Conservation (phyloP, 345 rosid species). For the Firmiana major region DNA sequence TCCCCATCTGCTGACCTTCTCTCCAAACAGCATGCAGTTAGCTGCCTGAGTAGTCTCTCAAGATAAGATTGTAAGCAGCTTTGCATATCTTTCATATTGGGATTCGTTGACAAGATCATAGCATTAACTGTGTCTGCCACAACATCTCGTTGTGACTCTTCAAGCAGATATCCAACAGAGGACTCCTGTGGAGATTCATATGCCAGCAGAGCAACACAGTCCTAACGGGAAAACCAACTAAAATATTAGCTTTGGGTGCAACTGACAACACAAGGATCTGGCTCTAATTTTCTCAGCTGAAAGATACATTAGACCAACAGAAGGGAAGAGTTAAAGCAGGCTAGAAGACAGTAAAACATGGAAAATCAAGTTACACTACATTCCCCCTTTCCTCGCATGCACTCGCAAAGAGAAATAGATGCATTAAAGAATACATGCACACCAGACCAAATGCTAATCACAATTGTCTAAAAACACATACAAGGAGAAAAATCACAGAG, state of each 20-base stretch:
- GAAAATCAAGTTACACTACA: background rate
- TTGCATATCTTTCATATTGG: constrained; percentile 46
- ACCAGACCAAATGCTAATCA: background rate
- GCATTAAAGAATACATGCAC: background rate
- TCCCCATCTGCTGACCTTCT: constrained; percentile 64
- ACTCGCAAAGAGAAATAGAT: background rate
- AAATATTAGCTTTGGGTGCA: constrained; percentile 1
- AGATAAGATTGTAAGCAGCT: constrained; percentile 60
- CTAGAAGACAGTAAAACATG: background rate
- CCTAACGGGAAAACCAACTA: constrained; percentile 34
- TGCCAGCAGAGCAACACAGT: constrained; percentile 80
- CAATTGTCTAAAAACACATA: background rate
- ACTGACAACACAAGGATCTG: background rate
- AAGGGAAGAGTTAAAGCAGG: background rate
- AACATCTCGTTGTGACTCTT: constrained; percentile 74
- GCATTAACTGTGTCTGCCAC: constrained; percentile 89
- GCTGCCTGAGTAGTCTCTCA: constrained; percentile 77
- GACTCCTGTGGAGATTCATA: constrained; percentile 67
- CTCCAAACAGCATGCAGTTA: constrained; percentile 75
- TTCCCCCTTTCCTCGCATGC: background rate
- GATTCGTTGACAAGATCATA: constrained; percentile 67
- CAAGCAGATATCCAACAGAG: constrained; percentile 65
- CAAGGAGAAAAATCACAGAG: background rate
- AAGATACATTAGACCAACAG: background rate
- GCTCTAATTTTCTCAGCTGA: background rate